Evolutionary conservation across 371 early-diverging fungal genomes (phyloP), one percentile per base, ranked within the genome.

Genomic region (Apophysomyces trapeziformis): DNA sequence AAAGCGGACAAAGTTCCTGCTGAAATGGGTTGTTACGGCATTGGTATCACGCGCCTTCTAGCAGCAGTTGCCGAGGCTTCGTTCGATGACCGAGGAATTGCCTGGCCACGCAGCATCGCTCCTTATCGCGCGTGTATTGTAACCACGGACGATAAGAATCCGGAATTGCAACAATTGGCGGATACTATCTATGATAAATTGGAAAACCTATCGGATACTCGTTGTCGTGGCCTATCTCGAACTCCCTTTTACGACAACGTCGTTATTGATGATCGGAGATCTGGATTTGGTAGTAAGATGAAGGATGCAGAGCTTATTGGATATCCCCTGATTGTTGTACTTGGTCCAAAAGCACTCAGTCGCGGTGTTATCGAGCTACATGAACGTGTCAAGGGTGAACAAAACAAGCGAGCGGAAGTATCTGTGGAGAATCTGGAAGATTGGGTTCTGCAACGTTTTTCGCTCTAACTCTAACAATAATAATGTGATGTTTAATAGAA

Each of bases 21-120:
- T 39, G 88, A 92, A 66, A 96, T 96, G 97, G 97, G 97, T 9
- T 96, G 96, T 75, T 96, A 88, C 65, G 97, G 96, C 14, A 87
- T 96, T 38, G 97, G 97, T 32, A 80, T 96, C 12, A 87, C 92
- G 6, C 84, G 96, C 6, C 63, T 94, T 18, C 68, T 95, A 12
- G 92, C 93, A 7, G 91, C 95, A 7, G 85, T 92, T 7, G 87
- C 91, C 16, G 95, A 95, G 64, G 83, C 85, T 13, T 73, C 83
- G 47, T 79, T 87, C 59, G 90, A 90, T 73, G 75, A 73, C 9
- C 72, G 82, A 14, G 94, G 95, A 0, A 84, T 95, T 58, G 78
- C 82, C 7, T 96, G 95, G 95, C 95, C 95, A 1, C 67, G 63
- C 3, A 64, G 80, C 26, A 80, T 92, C 65, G 93, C 96, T 1